Base-by-base conservation (phyloP, 768 basidiomycete genomes). In the Psilocybe sp. region DNA sequence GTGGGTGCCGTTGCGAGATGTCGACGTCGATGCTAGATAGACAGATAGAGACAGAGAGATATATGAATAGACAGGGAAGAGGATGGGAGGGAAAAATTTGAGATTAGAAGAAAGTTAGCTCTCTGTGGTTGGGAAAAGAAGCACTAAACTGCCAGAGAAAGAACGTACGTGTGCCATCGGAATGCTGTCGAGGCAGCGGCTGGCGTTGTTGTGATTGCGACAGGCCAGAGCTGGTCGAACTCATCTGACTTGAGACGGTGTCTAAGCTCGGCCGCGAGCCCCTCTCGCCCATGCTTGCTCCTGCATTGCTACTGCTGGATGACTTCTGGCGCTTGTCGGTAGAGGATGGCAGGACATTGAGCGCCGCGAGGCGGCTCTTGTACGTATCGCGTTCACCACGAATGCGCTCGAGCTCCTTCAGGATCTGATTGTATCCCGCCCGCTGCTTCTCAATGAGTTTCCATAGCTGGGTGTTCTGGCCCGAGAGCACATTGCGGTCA, bases 391-490 rank as follows among this genome's bases (percentile, higher is more conserved):
- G 80, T 64, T 96, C 93, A 10, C 72, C 73, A 12, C 93, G 77
- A 44, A 96, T 79, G 47, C 93, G 81, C 57, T 95, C 92, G 39
- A 92, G 76, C 59, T 96, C 92, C 69, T 89, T 89, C 64, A 87
- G 73, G 48, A 91, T 80, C 49, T 87, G 83, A 52, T 79, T 82
- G 63, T 89, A 89, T n/a, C 84, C 89, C 16, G 81, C 68, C 48
- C 91, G 80, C 66, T 94, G 91, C 65, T 93, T 95, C 76, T 95
- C 92, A 63, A 96, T 86, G 54, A 95, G 79, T 67, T 94, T 95
- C 94, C 94, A 96, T 16, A 96, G 81, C 69, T 95, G 92, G 13
- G 84, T 72, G 64, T 96, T 96, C 72, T 96, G 93, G 4, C 82
- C 69, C 10, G 87, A 81, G 44, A 94, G 80, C 36, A 73, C 68